Evolutionary conservation across 2,329 filamentous ascomycete species (phyloP).

Genomic region (Monilinia aucupariae): DNA sequence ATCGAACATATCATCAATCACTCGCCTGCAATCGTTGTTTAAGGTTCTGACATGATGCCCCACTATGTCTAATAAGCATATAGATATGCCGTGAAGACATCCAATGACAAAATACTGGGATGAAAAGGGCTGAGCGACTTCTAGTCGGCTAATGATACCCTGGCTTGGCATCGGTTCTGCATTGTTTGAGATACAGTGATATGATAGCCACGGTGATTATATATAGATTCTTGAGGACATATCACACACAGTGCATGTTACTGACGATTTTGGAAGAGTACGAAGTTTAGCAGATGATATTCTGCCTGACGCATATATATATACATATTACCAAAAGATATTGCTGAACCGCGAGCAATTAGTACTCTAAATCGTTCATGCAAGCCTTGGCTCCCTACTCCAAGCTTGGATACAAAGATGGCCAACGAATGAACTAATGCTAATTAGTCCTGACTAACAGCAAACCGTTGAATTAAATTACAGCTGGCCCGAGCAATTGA

Average conservation of each 20-base stretch:
- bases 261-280: background rate
- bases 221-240: background rate
- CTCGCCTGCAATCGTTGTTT: background rate
- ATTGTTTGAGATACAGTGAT: background rate
- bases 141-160: background rate
- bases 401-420: background rate
- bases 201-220: background rate
- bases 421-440: background rate
- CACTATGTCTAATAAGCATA: background rate
- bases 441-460: background rate
- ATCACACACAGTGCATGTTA: background rate
- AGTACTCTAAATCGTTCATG: background rate
- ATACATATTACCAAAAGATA: background rate
- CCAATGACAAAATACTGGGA: slow-evolving; percentile 17
- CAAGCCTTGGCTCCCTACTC: background rate
- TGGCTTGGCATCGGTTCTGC: background rate
- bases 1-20: background rate
- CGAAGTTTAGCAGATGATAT: background rate
- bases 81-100: slow-evolving; percentile 1
- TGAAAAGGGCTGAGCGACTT: slow-evolving; percentile 9
- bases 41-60: slow-evolving; percentile 13
- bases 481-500: slow-evolving; percentile 1
- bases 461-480: background rate
- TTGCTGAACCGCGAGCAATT: background rate
- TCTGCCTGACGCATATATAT: background rate